These are phyloP conservation scores for Leccinum pachyderme DNA, from an alignment of 1,284 basidiomycete genomes.

Conservation along the genomic window DNA sequence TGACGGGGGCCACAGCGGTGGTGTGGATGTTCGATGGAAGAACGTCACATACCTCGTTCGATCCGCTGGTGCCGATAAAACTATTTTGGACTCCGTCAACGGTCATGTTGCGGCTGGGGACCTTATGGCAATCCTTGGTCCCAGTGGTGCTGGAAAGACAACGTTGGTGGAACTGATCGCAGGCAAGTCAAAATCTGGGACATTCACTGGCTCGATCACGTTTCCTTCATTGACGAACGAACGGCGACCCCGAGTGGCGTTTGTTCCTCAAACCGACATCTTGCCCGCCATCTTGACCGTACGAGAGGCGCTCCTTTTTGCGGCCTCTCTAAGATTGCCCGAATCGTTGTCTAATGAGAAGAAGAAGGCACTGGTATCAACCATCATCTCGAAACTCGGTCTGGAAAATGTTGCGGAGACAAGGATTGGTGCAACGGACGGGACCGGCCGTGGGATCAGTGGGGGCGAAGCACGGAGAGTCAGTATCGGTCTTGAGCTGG, in stretches of 20 bases:
- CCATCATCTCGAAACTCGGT: conserved; percentile 74
- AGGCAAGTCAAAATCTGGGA: conserved; percentile 70
- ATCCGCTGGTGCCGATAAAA: conserved; percentile 50
- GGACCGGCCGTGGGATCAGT: conserved; percentile 69
- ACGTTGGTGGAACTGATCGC: conserved; percentile 85
- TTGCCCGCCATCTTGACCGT: conserved; percentile 80
- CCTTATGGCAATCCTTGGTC: conserved; percentile 86
- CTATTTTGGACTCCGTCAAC: conserved; percentile 68
- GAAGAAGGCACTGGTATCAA: conserved; percentile 68
- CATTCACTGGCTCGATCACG: conserved; percentile 61
- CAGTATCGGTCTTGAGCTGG: conserved; percentile 81
- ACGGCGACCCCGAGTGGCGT: conserved; percentile 60
- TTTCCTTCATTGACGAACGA: conserved; percentile 43
- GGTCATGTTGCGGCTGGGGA: conserved; percentile 74
- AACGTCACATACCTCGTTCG: conserved; percentile 66
- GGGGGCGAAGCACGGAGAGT: conserved; percentile 86
- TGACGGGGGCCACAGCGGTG: conserved; percentile 40
- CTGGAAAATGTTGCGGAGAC: conserved; percentile 68
- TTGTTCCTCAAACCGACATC: conserved; percentile 85
- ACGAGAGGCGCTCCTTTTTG: conserved; percentile 80
- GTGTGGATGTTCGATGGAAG: conserved; percentile 68
- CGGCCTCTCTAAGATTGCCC: conserved; percentile 79
- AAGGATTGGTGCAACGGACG: conserved; percentile 62
- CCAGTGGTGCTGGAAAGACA: conserved; percentile 85
- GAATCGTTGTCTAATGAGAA: conserved; percentile 69